Base-by-base conservation (phyloP, 345 rosid genomes). In the Laguncularia racemosa region DNA sequence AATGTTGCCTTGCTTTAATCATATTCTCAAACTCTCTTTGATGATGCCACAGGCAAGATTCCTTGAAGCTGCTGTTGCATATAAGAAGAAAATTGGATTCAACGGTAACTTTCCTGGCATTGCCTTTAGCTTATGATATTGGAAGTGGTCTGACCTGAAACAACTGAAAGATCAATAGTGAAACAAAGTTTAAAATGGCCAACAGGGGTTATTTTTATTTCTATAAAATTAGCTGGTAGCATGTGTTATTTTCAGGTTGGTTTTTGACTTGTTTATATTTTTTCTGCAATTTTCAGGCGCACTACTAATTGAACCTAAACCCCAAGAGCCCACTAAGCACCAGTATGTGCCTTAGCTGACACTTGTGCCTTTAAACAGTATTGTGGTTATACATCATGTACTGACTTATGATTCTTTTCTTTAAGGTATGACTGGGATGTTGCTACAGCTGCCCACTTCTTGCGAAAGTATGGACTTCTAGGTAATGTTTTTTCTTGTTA, bases 71-170 rank as follows among this genome's bases (percentile, higher is more conserved):
- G 88, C 97, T 68, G 91, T 71, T 57, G 89, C 88, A 40, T 82
- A 93, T 80, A 93, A 93, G 83, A 87, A 87, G 75, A 93, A 87
- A 79, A 93, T 85, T 67, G 99, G 99, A 67, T 93, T 93, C 76
- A 85, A 82, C 38, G 97, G 97, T 89, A 72, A 18, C 10, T 26
- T 48, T 18, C 52, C 14, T 50, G 18, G n/a, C 59, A 43, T 48
- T 51, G 48, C 56, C 44, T 40, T 33, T 20, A 33, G 7, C 14
- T 12, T 5, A 2, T 20, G 20, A 13, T 43, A 45, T 6, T 53
- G 18, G 18, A 46, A 38, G 23, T 21, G 15, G 40, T 33, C 10
- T 33, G 9, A 33, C 40, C 40, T 33, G 40, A 33, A 33, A n/a
- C n/a, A n/a, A n/a, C n/a, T n/a, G n/a, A n/a, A n/a, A n/a, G n/a